Percentiles rank a stretch among this genome's conserved stretches.
phyloP scores from a whole-genome alignment of 208 protist genomes.

The Trypanosoma brucei region DNA sequence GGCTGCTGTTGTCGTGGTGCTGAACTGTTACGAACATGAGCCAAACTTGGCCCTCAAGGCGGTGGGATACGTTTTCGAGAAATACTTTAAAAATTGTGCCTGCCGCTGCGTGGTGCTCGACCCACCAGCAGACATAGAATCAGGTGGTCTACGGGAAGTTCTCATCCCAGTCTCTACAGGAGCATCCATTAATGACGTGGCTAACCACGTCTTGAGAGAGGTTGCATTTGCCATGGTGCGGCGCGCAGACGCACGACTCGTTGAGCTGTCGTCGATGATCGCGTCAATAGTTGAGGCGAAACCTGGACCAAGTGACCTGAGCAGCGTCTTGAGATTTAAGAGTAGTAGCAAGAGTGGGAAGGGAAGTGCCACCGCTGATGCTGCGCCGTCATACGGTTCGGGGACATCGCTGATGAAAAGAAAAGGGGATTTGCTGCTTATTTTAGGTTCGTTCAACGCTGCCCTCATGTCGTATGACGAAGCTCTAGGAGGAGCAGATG shows the following conservation, averaged over 20 bases:
- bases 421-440: slow-evolving; percentile 57
- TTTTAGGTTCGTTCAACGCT: slow-evolving; percentile 52
- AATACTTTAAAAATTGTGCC: slow-evolving; percentile 54
- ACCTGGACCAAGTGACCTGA: slow-evolving; percentile 1
- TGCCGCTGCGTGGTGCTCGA: slow-evolving; percentile 76
- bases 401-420: slow-evolving; percentile 43
- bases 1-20: slow-evolving; percentile 58
- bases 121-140: slow-evolving; percentile 19
- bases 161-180: slow-evolving; percentile 25
- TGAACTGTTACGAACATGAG: slow-evolving; percentile 36
- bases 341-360: background rate
- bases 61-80: slow-evolving; percentile 50
- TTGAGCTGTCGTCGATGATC: background rate
- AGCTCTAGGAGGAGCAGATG: slow-evolving; percentile 48
- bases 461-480: slow-evolving; percentile 55
- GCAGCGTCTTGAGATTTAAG: background rate
- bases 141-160: slow-evolving; percentile 18
- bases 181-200: slow-evolving; percentile 31
- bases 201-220: slow-evolving; percentile 26
- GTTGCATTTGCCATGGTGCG: slow-evolving; percentile 27
- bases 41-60: slow-evolving; percentile 30
- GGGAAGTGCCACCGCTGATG: background rate
- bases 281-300: background rate
- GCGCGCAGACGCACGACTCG: slow-evolving; percentile 11
- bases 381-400: too few species aligned